Percentiles rank a stretch among this genome's conserved stretches.
These are phyloP conservation scores for Bonia amplexicaulis DNA, from an alignment of 176 grass and related monocot species.

Conservation along the genomic window DNA sequence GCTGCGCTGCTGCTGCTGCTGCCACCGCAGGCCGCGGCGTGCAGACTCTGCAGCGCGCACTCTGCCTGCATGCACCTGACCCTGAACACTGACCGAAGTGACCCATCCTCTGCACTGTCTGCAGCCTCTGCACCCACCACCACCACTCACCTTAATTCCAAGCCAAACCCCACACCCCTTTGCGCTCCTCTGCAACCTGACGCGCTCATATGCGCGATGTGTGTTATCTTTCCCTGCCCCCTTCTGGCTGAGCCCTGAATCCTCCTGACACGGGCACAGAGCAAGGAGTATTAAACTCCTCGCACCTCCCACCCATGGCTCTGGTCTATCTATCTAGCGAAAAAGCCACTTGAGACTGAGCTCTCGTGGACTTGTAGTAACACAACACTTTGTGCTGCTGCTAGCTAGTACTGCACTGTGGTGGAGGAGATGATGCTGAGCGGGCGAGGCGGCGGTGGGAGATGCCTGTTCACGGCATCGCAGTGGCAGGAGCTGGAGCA, in stretches of 20 bases:
- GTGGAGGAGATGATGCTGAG: constrained; percentile 51
- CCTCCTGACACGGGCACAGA: background rate
- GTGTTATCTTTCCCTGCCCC: background rate
- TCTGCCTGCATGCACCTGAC: constrained; percentile 35
- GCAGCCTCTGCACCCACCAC: background rate
- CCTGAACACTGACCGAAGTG: constrained; percentile 63
- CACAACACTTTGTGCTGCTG: background rate
- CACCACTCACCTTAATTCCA: background rate
- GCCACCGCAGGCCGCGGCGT: background rate
- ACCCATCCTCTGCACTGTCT: constrained; percentile 51
- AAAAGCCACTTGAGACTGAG: background rate
- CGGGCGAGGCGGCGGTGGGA: constrained; percentile 28
- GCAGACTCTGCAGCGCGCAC: constrained; percentile 54
- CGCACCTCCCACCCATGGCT: background rate
- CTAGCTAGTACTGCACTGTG: background rate
- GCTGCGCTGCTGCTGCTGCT: background rate
- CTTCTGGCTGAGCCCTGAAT: background rate
- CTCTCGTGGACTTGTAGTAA: background rate
- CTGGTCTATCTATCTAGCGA: background rate
- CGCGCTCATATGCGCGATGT: background rate
- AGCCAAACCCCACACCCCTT: background rate
- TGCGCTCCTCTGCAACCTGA: background rate
- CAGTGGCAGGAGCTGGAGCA: constrained; percentile 98
- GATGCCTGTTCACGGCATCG: constrained; percentile 67
- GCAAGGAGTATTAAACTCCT: background rate